Evolutionary conservation across 1,284 basidiomycete species (phyloP), one percentile per base, ranked within the genome.

Genomic region (Blastosporella zonata): DNA sequence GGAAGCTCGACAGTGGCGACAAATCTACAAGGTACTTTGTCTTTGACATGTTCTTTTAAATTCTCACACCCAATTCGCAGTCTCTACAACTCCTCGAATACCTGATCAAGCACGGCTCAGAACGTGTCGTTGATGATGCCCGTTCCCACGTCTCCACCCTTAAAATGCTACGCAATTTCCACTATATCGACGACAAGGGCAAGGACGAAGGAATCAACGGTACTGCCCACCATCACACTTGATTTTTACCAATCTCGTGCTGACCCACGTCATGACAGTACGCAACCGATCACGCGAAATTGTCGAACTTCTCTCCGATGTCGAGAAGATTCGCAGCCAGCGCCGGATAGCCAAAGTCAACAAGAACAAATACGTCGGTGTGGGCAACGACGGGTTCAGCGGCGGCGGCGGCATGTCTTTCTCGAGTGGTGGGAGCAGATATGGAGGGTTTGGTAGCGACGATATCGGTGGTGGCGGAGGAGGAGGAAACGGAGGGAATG

Each of bases 161-260:
- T 66, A 98, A 98, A 74, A 98, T 99, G 89, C 81, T 99, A 7
- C 78, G 95, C 53, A 97, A 88, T 64, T 99, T 99, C 72, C 97
- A 99, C 66, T 98, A 97, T 68, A 93, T 97, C 50, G 97, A 99
- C 60, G 96, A 99, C 58, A 97, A 96, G 71, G 94, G 93, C 50
- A 99, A 99, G 68, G 97, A 99, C 63, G 93, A 99, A 68, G 96
- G 96, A n/a, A 82, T 97, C 61, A 99, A 99, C 61, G 92, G 93
- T 93, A 60, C 15, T 29, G 81, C 63, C 18, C 39, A 20, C 10
- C 37, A 27, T 35, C 20, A 17, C 40, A 20, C 20, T 33, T 31
- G 18, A 21, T 28, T 10, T 13, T 33, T 6, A 21, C 21, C 22
- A 36, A 15, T 6, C 15, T 0, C 9, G 10, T 37, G 8, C 6